Evolutionary conservation across 352 stramenopile species (phyloP), one percentile per base, ranked within the genome.

Genomic region (Pythium aquatile): DNA sequence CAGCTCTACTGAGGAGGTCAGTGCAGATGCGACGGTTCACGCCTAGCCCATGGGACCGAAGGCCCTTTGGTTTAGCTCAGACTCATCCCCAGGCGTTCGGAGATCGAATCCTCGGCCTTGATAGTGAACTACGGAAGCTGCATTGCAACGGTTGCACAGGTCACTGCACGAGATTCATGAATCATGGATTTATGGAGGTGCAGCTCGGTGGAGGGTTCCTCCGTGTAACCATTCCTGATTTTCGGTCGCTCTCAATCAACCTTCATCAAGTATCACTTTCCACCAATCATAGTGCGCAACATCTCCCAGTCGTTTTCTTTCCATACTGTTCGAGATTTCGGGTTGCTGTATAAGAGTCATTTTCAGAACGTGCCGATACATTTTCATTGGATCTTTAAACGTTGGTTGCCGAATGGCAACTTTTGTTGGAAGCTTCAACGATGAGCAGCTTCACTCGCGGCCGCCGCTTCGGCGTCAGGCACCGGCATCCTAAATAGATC

Each of bases 401-500:
- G 20, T 8, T 9, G 58, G 55, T 68, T 69, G 63, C 49, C 1
- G 7, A 56, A 65, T 69, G 2, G 26, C 20, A 26, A 69, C 55
- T 55, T 59, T 60, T 39, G 59, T 53, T 60, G 42, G 62, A 68
- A 68, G 62, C 61, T 61, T 61, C 53, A 67, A 57, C 7, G 40
- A 30, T 30, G 17, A 16, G 57, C 56, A 26, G 17, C 16, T 61
- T 33, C 8, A 10, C 7, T 32, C 29, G 39, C 24, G 24, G 42
- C 32, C 42, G 54, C 42, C 53, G 60, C 48, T 55, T 46, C 24
- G 47, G 47, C 47, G 28, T n/a, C 47, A 37, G 47, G 26, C 24
- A 17, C 20, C 26, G 40, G 39, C 40, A 62, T 61, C 44, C 35
- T 2, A 42, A 51, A 59, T 57, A 57, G 51, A 67, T 67, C 42